Base-by-base conservation (phyloP, 2,329 filamentous ascomycete genomes). In the Lasiodiplodia sp. region DNA sequence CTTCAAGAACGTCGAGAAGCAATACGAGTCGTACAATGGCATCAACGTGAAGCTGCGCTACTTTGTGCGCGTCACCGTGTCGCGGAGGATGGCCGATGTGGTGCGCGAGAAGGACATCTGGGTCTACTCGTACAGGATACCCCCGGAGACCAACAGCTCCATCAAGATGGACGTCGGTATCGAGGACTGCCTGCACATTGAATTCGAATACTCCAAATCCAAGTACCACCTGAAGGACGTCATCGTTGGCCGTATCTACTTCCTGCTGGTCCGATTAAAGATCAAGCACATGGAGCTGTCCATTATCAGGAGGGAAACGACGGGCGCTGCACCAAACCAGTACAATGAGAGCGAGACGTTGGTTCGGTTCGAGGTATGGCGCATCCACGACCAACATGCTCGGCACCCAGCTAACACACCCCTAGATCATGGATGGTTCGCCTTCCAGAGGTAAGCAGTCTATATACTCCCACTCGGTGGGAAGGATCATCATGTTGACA, bases 131-230 rank as follows among this genome's bases (percentile, higher is more conserved):
- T 99, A 99, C 86, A 91, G 94, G 80, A 95, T 98, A 85, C 95
- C 96, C 23, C 96, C 96, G 21, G 96, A 99, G 88, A 96, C 94
- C 82, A 99, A 98, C 86, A 94, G 90, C 82, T 94, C 92, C 74
- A 99, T 99, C 86, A 99, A 99, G 88, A 99, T 99, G 96, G 96
- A 99, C 79, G 96, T 99, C 69, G 96, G 96, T 69, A 99, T 99
- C 78, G 96, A 99, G 83, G 96, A 99, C 84, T 99, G 96, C 80
- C 85, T 99, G 74, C 96, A 99, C 83, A 99, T 99, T 74, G 96
- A 99, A 82, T 99, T 99, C 75, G 96, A 99, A 82, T 99, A 99
- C 84, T 97, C 92, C 82, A 99, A 99, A 86, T 96, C 91, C 80
- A 98, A 98, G 83, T 99, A 99, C 82, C 96, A 99, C 77, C 88